phyloP scores from a whole-genome alignment of 2,329 filamentous ascomycete species.

The Uncinocarpus reesii region DNA sequence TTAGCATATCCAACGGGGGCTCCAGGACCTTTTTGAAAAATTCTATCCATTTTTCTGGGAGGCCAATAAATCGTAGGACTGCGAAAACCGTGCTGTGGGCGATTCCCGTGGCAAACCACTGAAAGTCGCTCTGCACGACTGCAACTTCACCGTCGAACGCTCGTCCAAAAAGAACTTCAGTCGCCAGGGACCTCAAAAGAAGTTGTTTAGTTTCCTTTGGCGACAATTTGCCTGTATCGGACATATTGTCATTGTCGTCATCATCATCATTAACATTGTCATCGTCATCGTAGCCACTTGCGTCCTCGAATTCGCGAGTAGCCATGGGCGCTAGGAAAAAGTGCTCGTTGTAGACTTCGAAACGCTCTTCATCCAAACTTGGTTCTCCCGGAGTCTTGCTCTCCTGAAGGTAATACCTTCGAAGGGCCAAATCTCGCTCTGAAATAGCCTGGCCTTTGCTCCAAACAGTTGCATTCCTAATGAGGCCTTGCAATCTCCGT shows the following conservation, averaged over 20 bases:
- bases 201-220: constrained; percentile 31
- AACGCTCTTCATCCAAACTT: constrained; percentile 16
- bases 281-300: constrained; percentile 21
- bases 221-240: constrained; percentile 14
- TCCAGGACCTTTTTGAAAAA: constrained; percentile 41
- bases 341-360: constrained; percentile 20
- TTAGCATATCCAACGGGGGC: constrained; percentile 35
- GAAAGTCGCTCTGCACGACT: constrained; percentile 36
- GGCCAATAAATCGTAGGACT: constrained; percentile 38
- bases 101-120: constrained; percentile 37
- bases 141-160: constrained; percentile 29
- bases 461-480: constrained; percentile 13
- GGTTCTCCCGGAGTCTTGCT: fast-evolving
- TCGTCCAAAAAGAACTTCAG: constrained; percentile 30
- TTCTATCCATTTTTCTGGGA: constrained; percentile 33
- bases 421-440: constrained; percentile 22
- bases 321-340: constrained; percentile 32
- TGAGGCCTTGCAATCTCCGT: constrained; percentile 12
- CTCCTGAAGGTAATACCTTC: constrained; percentile 22
- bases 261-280: constrained; percentile 22
- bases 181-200: constrained; percentile 33
- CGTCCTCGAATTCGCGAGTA: constrained; percentile 20
- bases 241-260: constrained; percentile 12
- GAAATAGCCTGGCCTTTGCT: constrained; percentile 12
- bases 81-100: constrained; percentile 38